Base-by-base conservation (phyloP, 1,284 basidiomycete species). In the Porogramme epimiltina region DNA sequence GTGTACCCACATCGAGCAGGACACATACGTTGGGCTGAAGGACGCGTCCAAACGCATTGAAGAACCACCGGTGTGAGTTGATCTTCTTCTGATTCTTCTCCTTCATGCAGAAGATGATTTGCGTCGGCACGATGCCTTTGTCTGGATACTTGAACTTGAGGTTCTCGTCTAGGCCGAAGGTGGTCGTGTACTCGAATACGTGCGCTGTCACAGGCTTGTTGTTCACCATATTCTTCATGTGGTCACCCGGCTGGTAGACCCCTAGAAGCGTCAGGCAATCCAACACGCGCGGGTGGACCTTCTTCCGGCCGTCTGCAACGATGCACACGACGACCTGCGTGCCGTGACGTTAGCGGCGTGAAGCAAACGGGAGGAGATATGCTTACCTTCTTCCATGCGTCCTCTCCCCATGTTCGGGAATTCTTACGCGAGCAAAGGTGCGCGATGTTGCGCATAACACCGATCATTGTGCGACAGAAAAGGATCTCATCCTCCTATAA, bases 11-110 rank as follows among this genome's bases (percentile, higher is more conserved):
- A 61, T 99, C 96, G 43, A 99, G 70, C 36, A 97, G 74, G 4
- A 95, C 81, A 61, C 91, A 94, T 3, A 97, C 85, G 62, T 95
- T 95, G 4, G 93, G 93, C 81, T 93, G 84, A 20, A 90, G 66
- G 64, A 87, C 70, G 1, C 80, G 75, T 0, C 78, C 85, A 67
- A 97, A 95, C 0, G 93, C 95, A 66, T 96, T 96, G 71, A 97
- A 96, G 70, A 95, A 94, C 95, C 93, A 95, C 40, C 93, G 77
- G 66, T 98, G 95, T 54, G 89, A 92, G 65, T 96, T 98, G 67
- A 98, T 95, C 75, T 98, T 98, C 76, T 94, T 95, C 65, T 90
- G 85, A 68, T 97, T 97, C 76, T 88, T 92, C 73, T 93, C 95
- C 77, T 98, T 98, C 75, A 98, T 82, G 65, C 87, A 89, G 67